Evolutionary conservation across 2,329 filamentous ascomycete genomes (phyloP).

Genomic region (Lasiodiplodia citricola): DNA sequence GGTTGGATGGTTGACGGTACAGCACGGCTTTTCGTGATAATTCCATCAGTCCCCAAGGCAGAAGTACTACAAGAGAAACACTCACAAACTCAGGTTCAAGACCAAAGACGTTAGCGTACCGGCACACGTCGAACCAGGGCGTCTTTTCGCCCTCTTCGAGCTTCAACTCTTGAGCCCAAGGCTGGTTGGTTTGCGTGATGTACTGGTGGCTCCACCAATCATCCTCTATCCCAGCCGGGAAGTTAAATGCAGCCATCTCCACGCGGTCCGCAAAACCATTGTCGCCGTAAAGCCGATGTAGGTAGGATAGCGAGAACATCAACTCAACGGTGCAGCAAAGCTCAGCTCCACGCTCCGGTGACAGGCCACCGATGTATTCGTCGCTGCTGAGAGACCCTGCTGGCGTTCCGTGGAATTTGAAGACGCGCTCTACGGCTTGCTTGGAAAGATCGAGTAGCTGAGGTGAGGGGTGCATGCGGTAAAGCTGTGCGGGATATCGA

Average conservation of each 20-base stretch:
- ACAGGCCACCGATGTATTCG: slow-evolving; percentile 47
- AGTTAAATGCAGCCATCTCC: slow-evolving; percentile 57
- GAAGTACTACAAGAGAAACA: background rate
- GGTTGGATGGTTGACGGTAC: background rate
- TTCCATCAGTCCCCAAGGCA: too few species aligned
- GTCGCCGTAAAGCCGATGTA: slow-evolving; percentile 42
- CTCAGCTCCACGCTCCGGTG: slow-evolving; percentile 45
- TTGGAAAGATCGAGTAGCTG: slow-evolving; percentile 44
- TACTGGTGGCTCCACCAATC: slow-evolving; percentile 61
- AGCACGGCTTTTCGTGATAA: background rate
- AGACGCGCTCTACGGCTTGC: slow-evolving; percentile 46
- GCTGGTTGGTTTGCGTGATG: slow-evolving; percentile 55
- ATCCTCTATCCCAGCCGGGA: slow-evolving; percentile 53
- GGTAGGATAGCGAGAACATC: slow-evolving; percentile 41
- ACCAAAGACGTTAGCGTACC: background rate
- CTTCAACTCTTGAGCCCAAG: background rate
- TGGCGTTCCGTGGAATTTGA: slow-evolving; percentile 48
- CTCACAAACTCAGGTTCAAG: slow-evolving; percentile 3
- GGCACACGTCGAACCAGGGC: background rate
- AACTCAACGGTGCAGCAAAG: slow-evolving; percentile 45
- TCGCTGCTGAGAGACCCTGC: slow-evolving; percentile 52
- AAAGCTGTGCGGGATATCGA: slow-evolving; percentile 47
- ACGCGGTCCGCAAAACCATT: slow-evolving; percentile 52
- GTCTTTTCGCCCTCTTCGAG: background rate
- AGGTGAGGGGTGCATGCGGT: slow-evolving; percentile 48